These are phyloP conservation scores for Aureobasidium sp. DNA, from an alignment of 2,329 filamentous ascomycete genomes.

Conservation along the genomic window DNA sequence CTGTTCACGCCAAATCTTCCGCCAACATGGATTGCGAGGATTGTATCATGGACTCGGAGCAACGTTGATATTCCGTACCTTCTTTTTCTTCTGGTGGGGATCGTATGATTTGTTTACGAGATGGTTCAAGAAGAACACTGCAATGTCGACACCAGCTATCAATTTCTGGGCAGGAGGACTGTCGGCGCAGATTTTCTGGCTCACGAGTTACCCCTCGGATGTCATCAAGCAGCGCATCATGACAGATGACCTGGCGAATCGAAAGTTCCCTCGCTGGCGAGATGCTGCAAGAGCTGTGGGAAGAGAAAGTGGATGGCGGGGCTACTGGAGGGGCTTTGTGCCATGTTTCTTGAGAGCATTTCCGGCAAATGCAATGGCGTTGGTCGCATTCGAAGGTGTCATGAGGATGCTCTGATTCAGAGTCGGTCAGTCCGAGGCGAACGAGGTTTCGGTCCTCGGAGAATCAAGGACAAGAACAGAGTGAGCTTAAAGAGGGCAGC, in stretches of 20 bases:
- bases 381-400: conserved; percentile 88
- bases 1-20: conserved; percentile 61
- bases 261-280: conserved; percentile 67
- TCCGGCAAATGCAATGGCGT: conserved; percentile 87
- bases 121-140: conserved; percentile 58
- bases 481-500: not conserved
- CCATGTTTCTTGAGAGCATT: conserved; percentile 92
- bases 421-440: not conserved
- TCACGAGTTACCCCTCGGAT: conserved; percentile 84
- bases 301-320: conserved; percentile 64
- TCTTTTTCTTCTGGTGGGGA: conserved; percentile 99
- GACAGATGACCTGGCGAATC: conserved; percentile 81
- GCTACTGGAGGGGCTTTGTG: conserved; percentile 87
- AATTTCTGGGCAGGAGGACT: conserved; percentile 98
- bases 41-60: conserved; percentile 80
- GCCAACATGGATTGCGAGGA: conserved; percentile 64
- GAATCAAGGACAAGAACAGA: not conserved
- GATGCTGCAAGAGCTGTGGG: conserved; percentile 74
- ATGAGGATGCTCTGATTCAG: conserved; percentile 27
- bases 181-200: conserved; percentile 90
- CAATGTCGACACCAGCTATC: conserved; percentile 66
- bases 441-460: not conserved
- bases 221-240: conserved; percentile 95
- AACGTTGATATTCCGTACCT: conserved; percentile 80
- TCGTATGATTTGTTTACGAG: conserved; percentile 80